phyloP scores from a whole-genome alignment of 345 rosid genomes.

The Turnera subulata region DNA sequence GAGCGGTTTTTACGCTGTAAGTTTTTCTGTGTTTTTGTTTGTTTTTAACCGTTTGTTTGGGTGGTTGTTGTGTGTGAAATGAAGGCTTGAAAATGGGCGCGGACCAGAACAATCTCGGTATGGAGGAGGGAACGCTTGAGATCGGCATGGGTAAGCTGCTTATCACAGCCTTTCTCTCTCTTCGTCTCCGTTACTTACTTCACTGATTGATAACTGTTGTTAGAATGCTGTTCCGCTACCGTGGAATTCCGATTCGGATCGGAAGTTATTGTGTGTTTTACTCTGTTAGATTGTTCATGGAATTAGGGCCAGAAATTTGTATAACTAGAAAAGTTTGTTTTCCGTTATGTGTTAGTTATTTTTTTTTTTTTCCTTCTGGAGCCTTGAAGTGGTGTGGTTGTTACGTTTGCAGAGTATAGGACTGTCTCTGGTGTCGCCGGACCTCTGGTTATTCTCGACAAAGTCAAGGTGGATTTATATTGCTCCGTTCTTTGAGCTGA shows the following conservation, averaged over 20 bases:
- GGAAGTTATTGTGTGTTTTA: too few species aligned
- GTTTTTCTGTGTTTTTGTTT: neutral
- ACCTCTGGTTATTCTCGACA: slow-evolving; percentile 87
- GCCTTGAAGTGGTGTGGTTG: neutral
- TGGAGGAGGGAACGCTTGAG: slow-evolving; percentile 78
- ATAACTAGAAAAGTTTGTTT: too few species aligned
- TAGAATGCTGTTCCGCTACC: neutral
- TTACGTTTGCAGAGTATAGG: slow-evolving; percentile 63
- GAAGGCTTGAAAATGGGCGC: slow-evolving; percentile 44
- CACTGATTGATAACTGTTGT: too few species aligned
- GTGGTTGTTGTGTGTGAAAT: neutral
- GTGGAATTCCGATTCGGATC: too few species aligned
- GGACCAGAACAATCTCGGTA: slow-evolving; percentile 43
- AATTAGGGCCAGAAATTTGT: too few species aligned
- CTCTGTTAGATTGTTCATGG: too few species aligned
- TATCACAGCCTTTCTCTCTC: neutral
- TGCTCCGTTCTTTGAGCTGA: neutral
- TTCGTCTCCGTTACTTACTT: neutral
- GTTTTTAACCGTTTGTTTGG: neutral
- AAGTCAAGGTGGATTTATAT: slow-evolving; percentile 74
- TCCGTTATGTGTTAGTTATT: too few species aligned
- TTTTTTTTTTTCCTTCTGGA: neutral
- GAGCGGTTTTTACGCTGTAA: neutral
- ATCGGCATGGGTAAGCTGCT: slow-evolving; percentile 74
- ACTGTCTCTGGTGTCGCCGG: slow-evolving; percentile 99